phyloP scores from a whole-genome alignment of 306 rosid species.

The Citrullus mucosospermus region DNA sequence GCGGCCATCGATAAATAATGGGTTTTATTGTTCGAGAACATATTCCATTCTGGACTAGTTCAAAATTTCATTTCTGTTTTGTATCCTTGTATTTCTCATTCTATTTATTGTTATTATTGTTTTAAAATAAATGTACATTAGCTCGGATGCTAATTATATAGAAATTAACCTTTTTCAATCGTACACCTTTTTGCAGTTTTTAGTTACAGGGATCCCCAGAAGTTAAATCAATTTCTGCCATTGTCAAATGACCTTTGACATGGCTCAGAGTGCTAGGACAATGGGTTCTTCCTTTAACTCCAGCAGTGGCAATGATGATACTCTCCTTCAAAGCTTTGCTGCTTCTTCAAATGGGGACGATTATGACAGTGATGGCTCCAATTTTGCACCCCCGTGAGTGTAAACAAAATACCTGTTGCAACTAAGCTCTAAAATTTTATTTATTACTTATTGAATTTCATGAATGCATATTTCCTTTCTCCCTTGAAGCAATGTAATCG shows the following conservation, averaged over 20 bases:
- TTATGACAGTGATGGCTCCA: constrained; percentile 60
- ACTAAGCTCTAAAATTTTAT: too few relatives aligned
- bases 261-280: constrained; percentile 56
- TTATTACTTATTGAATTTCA: too few relatives aligned
- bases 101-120: background rate
- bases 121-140: background rate
- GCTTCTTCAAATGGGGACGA: constrained; percentile 40
- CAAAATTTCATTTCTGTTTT: background rate
- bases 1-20: background rate
- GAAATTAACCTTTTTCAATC: background rate
- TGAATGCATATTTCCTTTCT: background rate
- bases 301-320: constrained; percentile 42
- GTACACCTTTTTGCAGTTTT: background rate
- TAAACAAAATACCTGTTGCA: background rate
- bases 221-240: constrained; percentile 9
- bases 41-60: background rate
- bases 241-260: constrained; percentile 49
- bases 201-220: background rate
- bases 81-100: background rate
- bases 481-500: background rate
- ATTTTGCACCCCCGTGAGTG: constrained; percentile 74
- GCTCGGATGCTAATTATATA: background rate
- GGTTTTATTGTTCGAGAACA: background rate
- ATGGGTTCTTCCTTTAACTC: constrained; percentile 51
- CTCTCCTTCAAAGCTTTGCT: constrained; percentile 33